phyloP scores from a whole-genome alignment of 257 asterid genomes.

The Galeopsis tetrahit region DNA sequence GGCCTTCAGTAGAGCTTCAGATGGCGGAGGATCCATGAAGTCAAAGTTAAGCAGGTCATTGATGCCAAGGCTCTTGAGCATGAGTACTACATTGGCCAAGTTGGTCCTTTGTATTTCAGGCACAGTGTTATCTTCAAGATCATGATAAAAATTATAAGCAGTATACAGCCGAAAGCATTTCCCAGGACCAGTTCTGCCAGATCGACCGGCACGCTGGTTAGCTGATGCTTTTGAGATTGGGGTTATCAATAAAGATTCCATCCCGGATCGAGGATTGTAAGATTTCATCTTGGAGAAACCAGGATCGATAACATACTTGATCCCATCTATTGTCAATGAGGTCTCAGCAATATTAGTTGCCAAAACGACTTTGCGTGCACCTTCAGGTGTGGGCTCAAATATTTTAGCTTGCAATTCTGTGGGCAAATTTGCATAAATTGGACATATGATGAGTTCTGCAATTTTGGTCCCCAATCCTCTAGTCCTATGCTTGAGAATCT shows the following conservation, averaged over 20 bases:
- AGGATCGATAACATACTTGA: constrained; percentile 93
- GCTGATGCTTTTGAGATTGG: constrained; percentile 98
- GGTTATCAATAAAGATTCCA: constrained; percentile 79
- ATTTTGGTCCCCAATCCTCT: constrained; percentile 71
- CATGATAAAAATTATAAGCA: constrained; percentile 68
- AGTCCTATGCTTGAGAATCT: constrained; percentile 66
- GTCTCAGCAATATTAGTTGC: constrained; percentile 86
- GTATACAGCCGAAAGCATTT: constrained; percentile 89
- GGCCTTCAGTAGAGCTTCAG: constrained; percentile 92
- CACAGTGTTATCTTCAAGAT: constrained; percentile 88
- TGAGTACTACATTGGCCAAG: constrained; percentile 84
- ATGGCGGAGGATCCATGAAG: constrained; percentile 98
- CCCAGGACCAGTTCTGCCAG: constrained; percentile 98
- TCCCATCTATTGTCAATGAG: constrained; percentile 94
- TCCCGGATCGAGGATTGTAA: constrained; percentile 89
- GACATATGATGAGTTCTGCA: constrained; percentile 72
- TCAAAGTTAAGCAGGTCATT: constrained; percentile 86
- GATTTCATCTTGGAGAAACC: constrained; percentile 95
- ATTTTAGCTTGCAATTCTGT: constrained; percentile 71
- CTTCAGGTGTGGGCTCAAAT: constrained; percentile 76
- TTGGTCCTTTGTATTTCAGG: constrained; percentile 97
- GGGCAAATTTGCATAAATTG: constrained; percentile 69
- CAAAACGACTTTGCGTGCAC: constrained; percentile 71
- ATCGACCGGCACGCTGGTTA: constrained; percentile 94
- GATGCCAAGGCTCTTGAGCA: constrained; percentile 95